Evolutionary conservation across 768 basidiomycete genomes (phyloP).

Genomic region (Austroboletus festivus): DNA sequence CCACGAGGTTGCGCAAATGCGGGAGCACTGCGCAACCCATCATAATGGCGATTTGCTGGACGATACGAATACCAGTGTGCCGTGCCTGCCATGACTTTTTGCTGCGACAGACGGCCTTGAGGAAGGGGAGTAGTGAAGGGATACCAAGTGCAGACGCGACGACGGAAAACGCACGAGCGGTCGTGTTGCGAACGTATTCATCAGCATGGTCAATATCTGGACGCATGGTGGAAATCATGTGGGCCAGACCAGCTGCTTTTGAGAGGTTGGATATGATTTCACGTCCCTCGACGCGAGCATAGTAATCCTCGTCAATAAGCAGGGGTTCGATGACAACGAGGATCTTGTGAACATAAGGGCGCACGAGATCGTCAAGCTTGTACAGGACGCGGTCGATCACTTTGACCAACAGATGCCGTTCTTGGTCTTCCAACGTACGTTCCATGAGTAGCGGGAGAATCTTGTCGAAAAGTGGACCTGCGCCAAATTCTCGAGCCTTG

Average conservation of each 20-base stretch:
- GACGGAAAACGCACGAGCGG: conserved; percentile 97
- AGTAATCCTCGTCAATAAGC: conserved; percentile 97
- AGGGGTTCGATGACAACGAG: conserved; percentile 99
- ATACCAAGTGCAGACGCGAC: conserved; percentile 98
- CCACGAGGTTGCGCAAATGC: conserved; percentile 93
- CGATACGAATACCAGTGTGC: conserved; percentile 98
- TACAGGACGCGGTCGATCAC: conserved; percentile 98
- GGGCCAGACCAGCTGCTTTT: conserved; percentile 97
- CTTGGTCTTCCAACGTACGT: conserved; percentile 95
- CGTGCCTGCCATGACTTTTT: conserved; percentile 99
- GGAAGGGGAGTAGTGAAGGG: conserved; percentile 94
- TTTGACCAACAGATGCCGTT: conserved; percentile 96
- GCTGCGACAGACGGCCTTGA: conserved; percentile 96
- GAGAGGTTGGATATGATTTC: conserved; percentile 99
- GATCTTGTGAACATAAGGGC: conserved; percentile 99
- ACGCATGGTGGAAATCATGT: conserved; percentile 99
- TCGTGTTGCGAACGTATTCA: conserved; percentile 98
- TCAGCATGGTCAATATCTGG: conserved; percentile 99
- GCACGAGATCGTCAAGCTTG: conserved; percentile 98
- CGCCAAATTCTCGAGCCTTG: conserved; percentile 97
- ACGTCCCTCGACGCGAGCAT: conserved; percentile 94
- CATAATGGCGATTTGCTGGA: conserved; percentile 99
- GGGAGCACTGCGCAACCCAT: conserved; percentile 99
- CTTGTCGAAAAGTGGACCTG: conserved; percentile 97
- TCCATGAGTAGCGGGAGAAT: conserved; percentile 98